Percentiles rank a stretch among this genome's conserved stretches.
These are phyloP conservation scores for Calonectria hongkongensis DNA, from an alignment of 2,329 filamentous ascomycete genomes.

Conservation along the genomic window DNA sequence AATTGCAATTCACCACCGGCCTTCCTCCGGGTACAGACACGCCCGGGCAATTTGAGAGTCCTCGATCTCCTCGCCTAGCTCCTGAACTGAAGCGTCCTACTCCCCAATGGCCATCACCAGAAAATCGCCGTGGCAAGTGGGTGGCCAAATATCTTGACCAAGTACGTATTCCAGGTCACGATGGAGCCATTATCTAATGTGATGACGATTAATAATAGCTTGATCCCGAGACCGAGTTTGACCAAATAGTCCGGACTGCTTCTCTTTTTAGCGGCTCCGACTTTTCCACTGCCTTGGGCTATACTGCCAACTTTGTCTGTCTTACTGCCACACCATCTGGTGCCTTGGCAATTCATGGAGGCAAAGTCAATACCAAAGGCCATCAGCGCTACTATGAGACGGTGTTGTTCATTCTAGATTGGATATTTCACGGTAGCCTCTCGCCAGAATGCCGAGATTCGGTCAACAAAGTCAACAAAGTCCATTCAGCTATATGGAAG, in stretches of 20 bases:
- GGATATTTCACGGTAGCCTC: background rate
- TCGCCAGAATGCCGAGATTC: slow-evolving; percentile 1
- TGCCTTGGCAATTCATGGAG: slow-evolving; percentile 8
- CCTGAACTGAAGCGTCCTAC: background rate
- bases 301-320: slow-evolving; percentile 18
- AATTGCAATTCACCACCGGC: slow-evolving; percentile 1
- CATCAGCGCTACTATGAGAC: slow-evolving; percentile 16
- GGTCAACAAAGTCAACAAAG: slow-evolving; percentile 2
- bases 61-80: background rate
- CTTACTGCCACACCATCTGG: slow-evolving; percentile 13
- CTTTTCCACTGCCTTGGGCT: slow-evolving; percentile 9
- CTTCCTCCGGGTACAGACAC: slow-evolving; percentile 2
- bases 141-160: slow-evolving; percentile 19
- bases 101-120: slow-evolving; percentile 3
- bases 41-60: background rate
- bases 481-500: background rate
- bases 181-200: background rate
- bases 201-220: background rate
- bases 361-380: slow-evolving; percentile 1
- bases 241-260: background rate
- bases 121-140: background rate
- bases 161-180: background rate
- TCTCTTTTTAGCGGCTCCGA: slow-evolving; percentile 8
- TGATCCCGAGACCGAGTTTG: slow-evolving; percentile 11
- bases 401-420: background rate